Percentiles rank a stretch among this genome's conserved stretches.
Conservation (phyloP, 345 rosid species). For the Eucalyptus melliodora region DNA sequence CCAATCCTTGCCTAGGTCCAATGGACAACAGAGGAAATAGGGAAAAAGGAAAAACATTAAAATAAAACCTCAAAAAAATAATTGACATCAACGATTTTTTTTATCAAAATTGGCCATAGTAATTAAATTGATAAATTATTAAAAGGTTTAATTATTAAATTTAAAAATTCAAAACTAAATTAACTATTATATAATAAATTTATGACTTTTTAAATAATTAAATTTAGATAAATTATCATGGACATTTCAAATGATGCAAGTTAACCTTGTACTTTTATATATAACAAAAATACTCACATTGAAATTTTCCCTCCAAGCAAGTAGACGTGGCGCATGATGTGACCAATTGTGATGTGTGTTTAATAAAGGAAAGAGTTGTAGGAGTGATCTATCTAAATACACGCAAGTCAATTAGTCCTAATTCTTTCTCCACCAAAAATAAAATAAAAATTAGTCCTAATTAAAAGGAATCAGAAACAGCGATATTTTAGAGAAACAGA, state of each 20-base stretch:
- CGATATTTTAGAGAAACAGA: background rate
- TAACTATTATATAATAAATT: too few species aligned
- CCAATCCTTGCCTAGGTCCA: too few species aligned
- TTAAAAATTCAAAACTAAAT: fast-evolving
- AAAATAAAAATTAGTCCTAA: background rate
- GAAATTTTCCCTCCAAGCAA: background rate
- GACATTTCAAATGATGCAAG: background rate
- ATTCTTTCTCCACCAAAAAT: too few species aligned
- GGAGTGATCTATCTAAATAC: background rate
- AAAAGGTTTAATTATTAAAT: too few species aligned
- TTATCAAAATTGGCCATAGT: fast-evolving
- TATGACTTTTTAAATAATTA: too few species aligned
- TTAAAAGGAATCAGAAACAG: too few species aligned
- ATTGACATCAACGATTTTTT: fast-evolving
- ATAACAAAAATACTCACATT: too few species aligned
- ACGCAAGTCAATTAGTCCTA: background rate
- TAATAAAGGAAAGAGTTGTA: background rate
- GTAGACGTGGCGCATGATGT: background rate
- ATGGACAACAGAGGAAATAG: too few species aligned
- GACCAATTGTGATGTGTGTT: background rate
- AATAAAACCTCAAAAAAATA: too few species aligned
- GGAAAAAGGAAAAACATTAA: fast-evolving
- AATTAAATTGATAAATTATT: too few species aligned
- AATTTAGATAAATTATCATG: background rate
- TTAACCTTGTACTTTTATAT: background rate